phyloP scores from a whole-genome alignment of 2,329 filamentous ascomycete genomes.

The Colletotrichum sp. region DNA sequence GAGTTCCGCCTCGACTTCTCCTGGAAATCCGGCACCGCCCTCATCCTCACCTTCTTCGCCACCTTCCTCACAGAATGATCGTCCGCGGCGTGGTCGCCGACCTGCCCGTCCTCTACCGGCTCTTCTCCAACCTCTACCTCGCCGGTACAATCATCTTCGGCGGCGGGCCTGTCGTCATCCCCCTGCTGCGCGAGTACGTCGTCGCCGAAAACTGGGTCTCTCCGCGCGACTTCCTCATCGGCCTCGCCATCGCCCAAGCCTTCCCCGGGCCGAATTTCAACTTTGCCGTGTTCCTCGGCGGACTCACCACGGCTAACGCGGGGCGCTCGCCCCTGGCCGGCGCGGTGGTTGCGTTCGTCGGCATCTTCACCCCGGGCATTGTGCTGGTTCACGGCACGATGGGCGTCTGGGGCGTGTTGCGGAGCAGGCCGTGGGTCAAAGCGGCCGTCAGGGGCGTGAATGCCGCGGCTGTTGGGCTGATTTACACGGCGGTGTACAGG shows the following conservation, averaged over 20 bases:
- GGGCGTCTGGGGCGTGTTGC: conserved; percentile 55
- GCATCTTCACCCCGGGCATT: conserved; percentile 53
- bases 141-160: conserved; percentile 68
- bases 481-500: conserved; percentile 64
- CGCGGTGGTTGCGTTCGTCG: conserved; percentile 52
- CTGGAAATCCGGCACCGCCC: conserved; percentile 39
- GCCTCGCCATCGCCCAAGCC: conserved; percentile 70
- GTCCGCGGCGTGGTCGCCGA: conserved; percentile 41
- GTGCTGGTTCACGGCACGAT: conserved; percentile 47
- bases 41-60: conserved; percentile 50
- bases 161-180: conserved; percentile 64
- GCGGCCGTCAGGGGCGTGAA: conserved; percentile 56
- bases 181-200: conserved; percentile 59
- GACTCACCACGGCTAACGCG: conserved; percentile 46
- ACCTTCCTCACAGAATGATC: conserved; percentile 58
- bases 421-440: conserved; percentile 45
- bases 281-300: conserved; percentile 63
- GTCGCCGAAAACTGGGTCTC: conserved; percentile 70
- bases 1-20: conserved; percentile 35
- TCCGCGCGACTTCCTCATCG: conserved; percentile 69
- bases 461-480: conserved; percentile 59
- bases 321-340: conserved; percentile 45
- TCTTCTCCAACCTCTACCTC: conserved; percentile 73
- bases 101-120: conserved; percentile 51
- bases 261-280: conserved; percentile 55